phyloP scores from a whole-genome alignment of 1,139 yeast species.

The Zygosaccharomyces sapae region DNA sequence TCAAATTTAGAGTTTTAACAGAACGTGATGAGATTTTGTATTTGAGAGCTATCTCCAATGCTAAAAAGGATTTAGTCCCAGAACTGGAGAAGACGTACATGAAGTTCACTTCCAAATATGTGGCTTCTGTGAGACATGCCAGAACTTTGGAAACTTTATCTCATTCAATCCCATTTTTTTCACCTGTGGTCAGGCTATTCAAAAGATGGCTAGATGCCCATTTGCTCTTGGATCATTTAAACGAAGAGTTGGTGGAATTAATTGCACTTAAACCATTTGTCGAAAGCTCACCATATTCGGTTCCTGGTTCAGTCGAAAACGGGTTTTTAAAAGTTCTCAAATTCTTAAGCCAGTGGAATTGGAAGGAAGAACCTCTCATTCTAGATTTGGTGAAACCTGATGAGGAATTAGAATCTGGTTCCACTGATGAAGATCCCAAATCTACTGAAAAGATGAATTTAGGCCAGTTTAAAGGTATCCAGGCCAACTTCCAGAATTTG shows the following conservation, averaged over 20 bases:
- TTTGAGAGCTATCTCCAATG: slow-evolving; percentile 61
- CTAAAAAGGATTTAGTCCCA: slow-evolving; percentile 54
- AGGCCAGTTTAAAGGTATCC: slow-evolving; percentile 58
- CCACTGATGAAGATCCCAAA: slow-evolving; percentile 29
- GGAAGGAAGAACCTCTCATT: slow-evolving; percentile 83
- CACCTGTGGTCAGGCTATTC: slow-evolving; percentile 77
- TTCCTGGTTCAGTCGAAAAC: slow-evolving; percentile 72
- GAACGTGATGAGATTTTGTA: slow-evolving; percentile 79
- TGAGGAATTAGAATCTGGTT: slow-evolving; percentile 37
- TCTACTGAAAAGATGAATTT: slow-evolving; percentile 63
- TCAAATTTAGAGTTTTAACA: slow-evolving; percentile 65
- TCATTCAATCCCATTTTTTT: slow-evolving; percentile 67
- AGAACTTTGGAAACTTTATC: slow-evolving; percentile 69
- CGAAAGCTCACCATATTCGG: slow-evolving; percentile 76
- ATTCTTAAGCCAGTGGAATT: slow-evolving; percentile 84
- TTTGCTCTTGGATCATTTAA: slow-evolving; percentile 60
- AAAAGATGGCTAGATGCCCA: slow-evolving; percentile 84
- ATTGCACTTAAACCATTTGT: slow-evolving; percentile 80
- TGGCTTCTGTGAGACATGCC: slow-evolving; percentile 75
- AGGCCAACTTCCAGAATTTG: slow-evolving; percentile 58
- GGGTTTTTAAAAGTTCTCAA: slow-evolving; percentile 76
- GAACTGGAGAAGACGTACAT: slow-evolving; percentile 61
- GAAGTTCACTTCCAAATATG: slow-evolving; percentile 61
- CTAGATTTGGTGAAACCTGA: slow-evolving; percentile 60
- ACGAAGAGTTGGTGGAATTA: slow-evolving; percentile 76